phyloP scores from a whole-genome alignment of 2,329 filamentous ascomycete genomes.

The Alternaria rosae region DNA sequence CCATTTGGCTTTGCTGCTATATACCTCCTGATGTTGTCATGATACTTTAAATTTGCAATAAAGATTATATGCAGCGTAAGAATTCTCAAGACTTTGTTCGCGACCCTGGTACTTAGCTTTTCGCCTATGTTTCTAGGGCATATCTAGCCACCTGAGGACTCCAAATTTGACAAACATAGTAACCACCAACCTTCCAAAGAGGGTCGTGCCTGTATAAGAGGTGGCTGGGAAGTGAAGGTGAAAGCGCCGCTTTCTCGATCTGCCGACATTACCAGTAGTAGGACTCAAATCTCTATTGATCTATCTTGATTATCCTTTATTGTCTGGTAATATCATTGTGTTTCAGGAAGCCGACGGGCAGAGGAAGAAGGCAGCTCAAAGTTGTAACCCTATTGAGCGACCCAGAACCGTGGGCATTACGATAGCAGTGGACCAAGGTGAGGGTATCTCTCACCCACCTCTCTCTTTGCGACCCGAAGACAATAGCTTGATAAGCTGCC shows the following conservation, averaged over 20 bases:
- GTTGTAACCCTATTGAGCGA: not conserved
- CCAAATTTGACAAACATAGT: too few species aligned
- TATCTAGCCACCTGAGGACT: not conserved
- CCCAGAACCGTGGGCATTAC: not conserved
- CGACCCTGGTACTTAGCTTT: not conserved
- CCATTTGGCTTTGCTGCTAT: fast-evolving
- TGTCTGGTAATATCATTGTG: not conserved
- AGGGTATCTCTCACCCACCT: not conserved
- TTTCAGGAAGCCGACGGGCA: not conserved
- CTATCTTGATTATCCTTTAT: not conserved
- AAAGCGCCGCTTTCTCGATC: not conserved
- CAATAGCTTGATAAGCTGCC: not conserved
- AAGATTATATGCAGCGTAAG: not conserved
- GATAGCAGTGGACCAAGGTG: not conserved
- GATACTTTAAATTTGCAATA: not conserved
- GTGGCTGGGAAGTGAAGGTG: not conserved
- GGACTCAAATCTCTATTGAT: not conserved
- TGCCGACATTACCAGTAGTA: not conserved
- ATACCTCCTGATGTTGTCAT: not conserved
- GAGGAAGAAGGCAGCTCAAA: not conserved
- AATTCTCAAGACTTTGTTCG: not conserved
- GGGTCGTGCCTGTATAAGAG: not conserved
- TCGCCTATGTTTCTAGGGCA: not conserved
- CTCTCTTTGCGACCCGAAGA: not conserved
- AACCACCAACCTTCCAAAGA: not conserved